Evolutionary conservation across 1,284 basidiomycete species (phyloP), one percentile per base, ranked within the genome.

Genomic region (Fomitopsis betulina): DNA sequence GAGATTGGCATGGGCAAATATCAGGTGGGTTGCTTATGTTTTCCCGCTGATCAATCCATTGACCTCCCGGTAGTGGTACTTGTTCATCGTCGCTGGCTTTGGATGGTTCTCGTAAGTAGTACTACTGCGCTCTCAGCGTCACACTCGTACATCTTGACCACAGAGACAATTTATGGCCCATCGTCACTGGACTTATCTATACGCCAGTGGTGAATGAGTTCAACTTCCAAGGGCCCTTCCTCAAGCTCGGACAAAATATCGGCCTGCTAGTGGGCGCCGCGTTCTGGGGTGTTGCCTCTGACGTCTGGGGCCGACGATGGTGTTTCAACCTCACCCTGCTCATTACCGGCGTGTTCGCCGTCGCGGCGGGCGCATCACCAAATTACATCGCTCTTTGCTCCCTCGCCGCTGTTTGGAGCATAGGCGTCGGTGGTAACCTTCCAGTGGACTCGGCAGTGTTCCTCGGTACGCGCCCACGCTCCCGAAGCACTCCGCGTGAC

Each of bases 381-480:
- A 80, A 83, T 61, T 81, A 71, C 54, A 61, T 80, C 38, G 73
- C 80, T 0, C 73, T 90, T 17, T 80, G 79, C 53, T 76, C 81
- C 0, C 73, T 88, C 37, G 73, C 79, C 0, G 80, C 84, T 0
- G 72, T 83, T 2, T 83, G 83, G 76, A 82, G 83, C 2, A 70
- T 87, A 5, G 86, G 87, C 2, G 89, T 85, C 1, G 91, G 82
- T 38, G 85, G 85, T n/a, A 89, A 89, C 65, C 69, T 88, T 49
- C 86, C 91, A 0, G 89, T 93, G 6, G 91, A 93, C 68, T 87
- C 88, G 15, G 85, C 89, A 0, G 85, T 93, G 53, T 89, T 91
- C 67, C 77, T 93, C 13, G 86, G 89, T 89, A 58, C 63, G 75
- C 68, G 1, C 30, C 19, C 13, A 5, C 21, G 9, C 7, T 33